A percentile compares a stretch with the other conserved stretches of the same genome.
Evolutionary conservation across 1,284 basidiomycete genomes (phyloP).

Genomic region (Thelephora terrestris): DNA sequence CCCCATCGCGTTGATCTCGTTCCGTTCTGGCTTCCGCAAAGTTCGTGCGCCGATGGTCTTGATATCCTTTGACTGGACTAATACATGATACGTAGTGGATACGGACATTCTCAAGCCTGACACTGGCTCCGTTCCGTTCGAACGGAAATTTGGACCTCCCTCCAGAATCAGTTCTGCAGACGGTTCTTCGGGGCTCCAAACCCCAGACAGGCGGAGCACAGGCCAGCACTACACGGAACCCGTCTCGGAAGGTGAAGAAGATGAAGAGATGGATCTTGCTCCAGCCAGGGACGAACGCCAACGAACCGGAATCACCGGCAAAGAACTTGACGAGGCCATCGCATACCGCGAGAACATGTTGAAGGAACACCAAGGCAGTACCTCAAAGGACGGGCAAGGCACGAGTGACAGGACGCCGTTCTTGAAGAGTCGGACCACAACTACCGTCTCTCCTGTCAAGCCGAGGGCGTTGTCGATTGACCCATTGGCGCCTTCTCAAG

Average conservation of each 20-base stretch:
- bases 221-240: constrained; percentile 70
- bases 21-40: constrained; percentile 97
- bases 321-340: constrained; percentile 68
- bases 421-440: constrained; percentile 20
- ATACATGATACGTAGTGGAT: constrained; percentile 54
- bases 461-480: constrained; percentile 58
- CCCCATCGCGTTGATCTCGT: constrained; percentile 95
- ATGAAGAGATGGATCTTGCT: constrained; percentile 59
- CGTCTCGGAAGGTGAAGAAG: constrained; percentile 85
- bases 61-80: neutral
- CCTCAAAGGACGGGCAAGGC: constrained; percentile 24
- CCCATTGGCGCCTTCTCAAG: constrained; percentile 72
- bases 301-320: constrained; percentile 63
- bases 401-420: constrained; percentile 34
- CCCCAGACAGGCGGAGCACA: constrained; percentile 25
- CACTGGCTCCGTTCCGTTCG: constrained; percentile 66
- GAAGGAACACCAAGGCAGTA: constrained; percentile 34
- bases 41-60: constrained; percentile 33
- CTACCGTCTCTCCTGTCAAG: constrained; percentile 17
- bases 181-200: constrained; percentile 38
- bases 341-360: constrained; percentile 76
- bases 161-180: neutral
- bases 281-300: constrained; percentile 73
- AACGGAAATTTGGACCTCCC: constrained; percentile 51
- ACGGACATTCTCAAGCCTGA: constrained; percentile 88